Evolutionary conservation across 225 moss, liverwort and hornwort genomes (phyloP).

Genomic region (Thuidium tamariscinum): DNA sequence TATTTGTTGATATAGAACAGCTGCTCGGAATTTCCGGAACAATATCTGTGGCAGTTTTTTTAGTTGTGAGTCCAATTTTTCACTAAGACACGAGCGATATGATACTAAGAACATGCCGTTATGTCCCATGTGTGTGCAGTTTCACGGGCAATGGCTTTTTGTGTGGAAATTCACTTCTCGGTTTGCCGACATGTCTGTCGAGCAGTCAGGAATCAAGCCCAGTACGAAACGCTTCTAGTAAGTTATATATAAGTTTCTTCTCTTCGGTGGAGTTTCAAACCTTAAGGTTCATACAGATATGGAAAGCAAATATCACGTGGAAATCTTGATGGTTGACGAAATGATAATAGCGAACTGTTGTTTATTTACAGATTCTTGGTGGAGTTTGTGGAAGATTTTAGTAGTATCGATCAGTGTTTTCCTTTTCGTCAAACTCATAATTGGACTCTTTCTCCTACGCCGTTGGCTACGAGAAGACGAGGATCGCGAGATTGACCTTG

Average conservation of each 20-base stretch:
- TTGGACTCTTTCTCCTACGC: conserved; percentile 19
- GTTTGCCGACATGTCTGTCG: conserved; percentile 23
- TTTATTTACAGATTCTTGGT: conserved; percentile 1
- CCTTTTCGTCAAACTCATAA: conserved; percentile 25
- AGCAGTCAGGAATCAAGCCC: neutral
- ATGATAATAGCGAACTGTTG: neutral
- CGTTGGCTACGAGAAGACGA: conserved; percentile 29
- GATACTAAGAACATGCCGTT: neutral
- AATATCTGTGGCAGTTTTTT: neutral
- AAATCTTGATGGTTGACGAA: neutral
- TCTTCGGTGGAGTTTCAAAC: neutral
- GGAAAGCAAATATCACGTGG: neutral
- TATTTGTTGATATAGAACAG: neutral
- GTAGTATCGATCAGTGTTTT: conserved; percentile 14
- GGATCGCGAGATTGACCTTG: conserved; percentile 30
- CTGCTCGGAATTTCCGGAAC: neutral
- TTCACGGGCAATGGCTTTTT: conserved; percentile 20
- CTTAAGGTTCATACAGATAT: neutral
- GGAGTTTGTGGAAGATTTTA: conserved; percentile 35
- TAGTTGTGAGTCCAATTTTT: neutral
- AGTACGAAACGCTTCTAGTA: neutral
- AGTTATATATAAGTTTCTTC: neutral
- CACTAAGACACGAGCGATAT: neutral
- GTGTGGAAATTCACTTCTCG: conserved; percentile 25
- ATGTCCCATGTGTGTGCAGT: neutral